These are phyloP conservation scores for Pythium aquatile DNA, from an alignment of 352 stramenopile species.

Conservation along the genomic window DNA sequence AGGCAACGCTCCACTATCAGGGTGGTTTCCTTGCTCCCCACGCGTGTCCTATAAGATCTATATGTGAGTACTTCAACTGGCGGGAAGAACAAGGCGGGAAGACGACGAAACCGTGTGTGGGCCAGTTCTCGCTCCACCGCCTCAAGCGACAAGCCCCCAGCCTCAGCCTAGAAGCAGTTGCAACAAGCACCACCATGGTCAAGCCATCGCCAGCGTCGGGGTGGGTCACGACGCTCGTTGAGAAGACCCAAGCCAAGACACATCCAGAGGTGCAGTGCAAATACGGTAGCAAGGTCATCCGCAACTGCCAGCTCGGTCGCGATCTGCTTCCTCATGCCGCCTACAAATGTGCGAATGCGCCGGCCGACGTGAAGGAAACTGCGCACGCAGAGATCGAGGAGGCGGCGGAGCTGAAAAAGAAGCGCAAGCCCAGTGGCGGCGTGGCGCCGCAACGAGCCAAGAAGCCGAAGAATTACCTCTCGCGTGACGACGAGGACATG, in stretches of 20 bases:
- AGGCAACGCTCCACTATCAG: no score
- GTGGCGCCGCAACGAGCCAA: neutral
- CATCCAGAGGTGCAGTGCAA: slow-evolving; percentile 7
- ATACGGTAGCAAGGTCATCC: neutral
- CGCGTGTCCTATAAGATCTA: no score
- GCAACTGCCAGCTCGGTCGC: slow-evolving; percentile 7
- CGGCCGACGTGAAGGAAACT: slow-evolving; percentile 2
- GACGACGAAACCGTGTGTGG: no score
- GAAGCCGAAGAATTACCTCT: neutral
- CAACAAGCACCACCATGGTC: neutral
- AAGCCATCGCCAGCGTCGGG: neutral
- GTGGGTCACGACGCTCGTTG: neutral
- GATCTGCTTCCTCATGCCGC: slow-evolving; percentile 2
- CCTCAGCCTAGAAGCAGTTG: neutral
- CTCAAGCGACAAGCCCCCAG: no score
- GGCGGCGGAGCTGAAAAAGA: neutral
- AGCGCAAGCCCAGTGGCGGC: neutral
- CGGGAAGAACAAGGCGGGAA: no score
- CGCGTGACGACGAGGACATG: neutral
- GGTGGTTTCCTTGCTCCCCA: no score
- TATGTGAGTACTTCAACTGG: no score
- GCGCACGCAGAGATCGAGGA: neutral
- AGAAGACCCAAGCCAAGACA: neutral
- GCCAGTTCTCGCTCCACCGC: no score
- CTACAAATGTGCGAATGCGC: neutral